Conservation (phyloP, 2,329 filamentous ascomycete species). For the Colletotrichum lini region DNA sequence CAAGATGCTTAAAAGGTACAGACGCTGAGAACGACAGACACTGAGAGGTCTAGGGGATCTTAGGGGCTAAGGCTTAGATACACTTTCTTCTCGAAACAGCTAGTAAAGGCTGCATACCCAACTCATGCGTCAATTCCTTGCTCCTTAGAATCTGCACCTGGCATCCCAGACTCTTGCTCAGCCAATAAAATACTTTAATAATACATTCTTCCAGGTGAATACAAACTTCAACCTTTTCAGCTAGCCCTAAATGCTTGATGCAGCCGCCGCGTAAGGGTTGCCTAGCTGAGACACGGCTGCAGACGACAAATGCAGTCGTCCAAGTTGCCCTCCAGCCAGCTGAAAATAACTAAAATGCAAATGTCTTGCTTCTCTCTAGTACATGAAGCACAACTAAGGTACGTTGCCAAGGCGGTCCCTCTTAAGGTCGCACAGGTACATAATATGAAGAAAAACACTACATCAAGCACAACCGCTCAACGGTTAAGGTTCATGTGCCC, state of each 20-base stretch:
- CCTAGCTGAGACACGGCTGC: background rate
- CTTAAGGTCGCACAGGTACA: no score
- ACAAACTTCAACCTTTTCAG: background rate
- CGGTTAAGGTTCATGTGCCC: background rate
- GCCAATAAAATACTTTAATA: no score
- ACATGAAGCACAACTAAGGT: background rate
- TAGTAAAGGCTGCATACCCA: no score
- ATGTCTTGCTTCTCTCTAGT: background rate
- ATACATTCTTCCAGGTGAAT: background rate
- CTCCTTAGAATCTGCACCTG: no score
- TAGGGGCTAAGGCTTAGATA: no score
- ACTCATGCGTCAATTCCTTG: background rate
- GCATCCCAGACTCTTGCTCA: no score
- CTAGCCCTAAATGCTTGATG: background rate
- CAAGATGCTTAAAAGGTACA: no score
- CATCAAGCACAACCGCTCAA: background rate
- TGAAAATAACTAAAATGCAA: background rate
- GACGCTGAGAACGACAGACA: no score
- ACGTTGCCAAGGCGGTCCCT: no score
- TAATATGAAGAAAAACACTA: no score
- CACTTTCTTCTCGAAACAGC: no score
- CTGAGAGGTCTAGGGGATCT: no score
- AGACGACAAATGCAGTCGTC: background rate
- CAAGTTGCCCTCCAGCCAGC: background rate
- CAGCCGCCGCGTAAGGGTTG: background rate